phyloP scores from a whole-genome alignment of 768 basidiomycete genomes.

The Chiua virens region DNA sequence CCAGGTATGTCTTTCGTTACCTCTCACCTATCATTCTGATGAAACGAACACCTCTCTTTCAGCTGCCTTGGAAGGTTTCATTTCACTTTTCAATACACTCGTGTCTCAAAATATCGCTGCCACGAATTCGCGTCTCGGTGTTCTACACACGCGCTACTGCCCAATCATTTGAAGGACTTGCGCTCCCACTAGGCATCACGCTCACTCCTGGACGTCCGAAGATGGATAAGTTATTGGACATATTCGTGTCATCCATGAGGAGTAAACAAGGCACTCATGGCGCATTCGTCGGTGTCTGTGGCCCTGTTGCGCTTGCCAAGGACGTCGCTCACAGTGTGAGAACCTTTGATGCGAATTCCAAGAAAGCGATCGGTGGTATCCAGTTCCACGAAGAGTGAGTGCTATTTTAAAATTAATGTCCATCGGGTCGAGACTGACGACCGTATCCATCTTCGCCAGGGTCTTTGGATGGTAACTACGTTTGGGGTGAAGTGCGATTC shows the following conservation, averaged over 20 bases:
- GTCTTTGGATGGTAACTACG: constrained; percentile 26
- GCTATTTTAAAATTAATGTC: neutral
- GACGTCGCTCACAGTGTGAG: constrained; percentile 34
- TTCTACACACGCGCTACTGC: constrained; percentile 53
- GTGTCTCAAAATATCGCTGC: constrained; percentile 42
- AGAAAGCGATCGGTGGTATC: constrained; percentile 37
- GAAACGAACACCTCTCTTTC: constrained; percentile 4
- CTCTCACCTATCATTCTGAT: neutral
- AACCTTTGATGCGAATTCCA: constrained; percentile 21
- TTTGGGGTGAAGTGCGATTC: too few species aligned
- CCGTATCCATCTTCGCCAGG: neutral
- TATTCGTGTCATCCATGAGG: constrained; percentile 41
- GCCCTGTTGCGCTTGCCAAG: constrained; percentile 37
- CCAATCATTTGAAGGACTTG: constrained; percentile 10
- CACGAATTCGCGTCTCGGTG: constrained; percentile 48
- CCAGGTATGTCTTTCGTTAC: constrained; percentile 36
- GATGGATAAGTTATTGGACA: constrained; percentile 44
- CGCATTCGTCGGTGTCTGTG: constrained; percentile 43
- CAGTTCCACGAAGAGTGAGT: constrained; percentile 41
- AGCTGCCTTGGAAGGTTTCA: constrained; percentile 47
- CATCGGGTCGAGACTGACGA: neutral
- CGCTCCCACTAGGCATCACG: constrained; percentile 39
- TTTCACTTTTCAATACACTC: constrained; percentile 47
- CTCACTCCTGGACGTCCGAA: constrained; percentile 55
- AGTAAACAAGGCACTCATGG: constrained; percentile 32